Conservation (phyloP, 331 rosid species). For the Cydonia oblonga region DNA sequence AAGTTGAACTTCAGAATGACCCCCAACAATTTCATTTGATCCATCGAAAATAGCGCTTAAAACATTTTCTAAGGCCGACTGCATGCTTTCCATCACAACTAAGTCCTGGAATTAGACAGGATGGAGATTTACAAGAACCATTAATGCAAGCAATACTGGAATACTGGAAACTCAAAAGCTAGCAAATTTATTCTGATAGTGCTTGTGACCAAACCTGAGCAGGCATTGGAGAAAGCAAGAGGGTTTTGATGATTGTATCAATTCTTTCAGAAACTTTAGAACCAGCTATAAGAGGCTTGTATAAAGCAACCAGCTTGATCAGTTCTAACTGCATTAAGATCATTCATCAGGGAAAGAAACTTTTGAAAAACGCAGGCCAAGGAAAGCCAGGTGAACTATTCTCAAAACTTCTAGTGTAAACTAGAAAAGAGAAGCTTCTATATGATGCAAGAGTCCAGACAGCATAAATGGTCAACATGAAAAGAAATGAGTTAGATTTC, state of each 20-base stretch:
- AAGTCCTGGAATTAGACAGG: constrained; percentile 46
- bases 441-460: background rate
- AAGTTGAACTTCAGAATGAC: constrained; percentile 57
- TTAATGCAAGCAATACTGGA: background rate
- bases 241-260: constrained; percentile 45
- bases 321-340: constrained; percentile 64
- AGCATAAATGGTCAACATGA: background rate
- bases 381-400: background rate
- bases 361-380: background rate
- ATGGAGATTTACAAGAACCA: background rate
- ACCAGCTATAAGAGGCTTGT: constrained; percentile 72
- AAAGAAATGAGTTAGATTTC: background rate
- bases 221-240: constrained; percentile 48
- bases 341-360: constrained; percentile 17
- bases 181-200: background rate
- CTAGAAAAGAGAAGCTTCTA: background rate
- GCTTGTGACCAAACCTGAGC: constrained; percentile 48
- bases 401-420: background rate
- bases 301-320: constrained; percentile 63
- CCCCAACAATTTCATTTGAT: constrained; percentile 44
- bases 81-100: constrained; percentile 85
- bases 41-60: constrained; percentile 65
- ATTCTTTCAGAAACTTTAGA: constrained; percentile 68
- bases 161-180: constrained; percentile 13
- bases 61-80: constrained; percentile 70